Evolutionary conservation across 495 filamentous ascomycete species (phyloP), one percentile per base, ranked within the genome.

Genomic region (Cenococcum geophilum): DNA sequence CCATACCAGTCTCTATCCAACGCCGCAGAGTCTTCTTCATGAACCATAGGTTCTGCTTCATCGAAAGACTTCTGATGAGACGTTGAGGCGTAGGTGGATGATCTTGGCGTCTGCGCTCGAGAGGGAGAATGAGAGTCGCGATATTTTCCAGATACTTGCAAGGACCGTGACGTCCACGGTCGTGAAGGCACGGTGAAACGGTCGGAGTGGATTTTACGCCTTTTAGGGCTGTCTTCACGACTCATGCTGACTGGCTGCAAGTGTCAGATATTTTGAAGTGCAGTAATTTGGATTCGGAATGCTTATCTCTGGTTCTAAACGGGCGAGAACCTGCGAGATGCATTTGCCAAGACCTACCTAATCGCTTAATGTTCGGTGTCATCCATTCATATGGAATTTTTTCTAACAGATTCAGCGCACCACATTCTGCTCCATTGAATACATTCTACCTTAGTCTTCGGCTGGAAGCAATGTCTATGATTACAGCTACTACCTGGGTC

Each of bases 401-500:
- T 32, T 6, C 3, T 3, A 32, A 32, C 6, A 6, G 27, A 32
- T 6, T 32, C 3, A 32, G 27, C 27, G 27, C 27, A 32, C 27
- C 27, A 32, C 27, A 32, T 6, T 6, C 27, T 32, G 6, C 27
- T 6, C 27, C 3, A 32, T 32, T 6, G 27, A 32, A 32, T 32
- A 32, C 27, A 32, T 32, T 32, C 27, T 32, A 32, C 3, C 27
- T 32, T 3, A 32, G 6, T 32, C 27, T 32, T 32, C 27, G 6
- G 27, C 6, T 6, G 27, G 27, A 32, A 32, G 27, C 2, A 32
- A 86, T 86, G 84, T 86, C 85, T 70, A 97, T 97, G 92, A 95
- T 99, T 59, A 97, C 95, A 21, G 88, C 90, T 37, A 89, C 91
- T 0, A 74, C 87, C 4, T 99, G 93, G 93, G 92, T 97, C 67